Conservation (phyloP, 768 basidiomycete species). For the Dendrothele bispora region DNA sequence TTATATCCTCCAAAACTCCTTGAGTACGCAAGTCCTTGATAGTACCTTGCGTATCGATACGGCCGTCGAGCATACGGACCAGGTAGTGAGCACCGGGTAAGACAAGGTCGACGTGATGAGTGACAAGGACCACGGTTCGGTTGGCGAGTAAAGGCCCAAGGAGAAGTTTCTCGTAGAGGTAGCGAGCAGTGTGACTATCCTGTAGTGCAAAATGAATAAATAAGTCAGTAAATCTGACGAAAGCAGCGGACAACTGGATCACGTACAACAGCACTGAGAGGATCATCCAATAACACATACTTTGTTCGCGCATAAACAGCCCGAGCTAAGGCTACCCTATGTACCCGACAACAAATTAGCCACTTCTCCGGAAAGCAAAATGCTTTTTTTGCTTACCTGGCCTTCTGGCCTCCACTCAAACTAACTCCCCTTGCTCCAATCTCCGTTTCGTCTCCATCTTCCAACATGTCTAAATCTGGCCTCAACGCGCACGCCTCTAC, state of each 20-base stretch:
- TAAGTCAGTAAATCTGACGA: background rate
- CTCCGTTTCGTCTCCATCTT: slow-evolving; percentile 85
- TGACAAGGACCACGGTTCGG: slow-evolving; percentile 76
- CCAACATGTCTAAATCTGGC: slow-evolving; percentile 80
- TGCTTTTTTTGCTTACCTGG: slow-evolving; percentile 44
- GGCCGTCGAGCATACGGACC: slow-evolving; percentile 78
- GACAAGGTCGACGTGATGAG: slow-evolving; percentile 83
- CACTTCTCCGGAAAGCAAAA: background rate
- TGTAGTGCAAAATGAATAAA: slow-evolving; percentile 18
- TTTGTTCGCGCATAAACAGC: slow-evolving; percentile 75
- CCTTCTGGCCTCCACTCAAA: slow-evolving; percentile 82
- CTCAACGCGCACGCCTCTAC: slow-evolving; percentile 82
- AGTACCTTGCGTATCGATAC: slow-evolving; percentile 74
- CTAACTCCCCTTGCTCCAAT: slow-evolving; percentile 55
- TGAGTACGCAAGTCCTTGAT: slow-evolving; percentile 60
- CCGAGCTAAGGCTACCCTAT: slow-evolving; percentile 78
- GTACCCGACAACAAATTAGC: background rate
- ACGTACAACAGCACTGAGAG: slow-evolving; percentile 78
- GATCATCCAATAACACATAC: slow-evolving; percentile 78
- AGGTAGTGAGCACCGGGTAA: slow-evolving; percentile 73
- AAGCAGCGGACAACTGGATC: slow-evolving; percentile 8
- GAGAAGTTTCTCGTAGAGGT: slow-evolving; percentile 63
- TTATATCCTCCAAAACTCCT: slow-evolving; percentile 63
- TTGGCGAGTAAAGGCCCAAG: slow-evolving; percentile 63
- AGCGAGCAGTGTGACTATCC: slow-evolving; percentile 70